These are phyloP conservation scores for Liquidambar formosana DNA, from an alignment of 164 flowering plant genomes.

Conservation along the genomic window DNA sequence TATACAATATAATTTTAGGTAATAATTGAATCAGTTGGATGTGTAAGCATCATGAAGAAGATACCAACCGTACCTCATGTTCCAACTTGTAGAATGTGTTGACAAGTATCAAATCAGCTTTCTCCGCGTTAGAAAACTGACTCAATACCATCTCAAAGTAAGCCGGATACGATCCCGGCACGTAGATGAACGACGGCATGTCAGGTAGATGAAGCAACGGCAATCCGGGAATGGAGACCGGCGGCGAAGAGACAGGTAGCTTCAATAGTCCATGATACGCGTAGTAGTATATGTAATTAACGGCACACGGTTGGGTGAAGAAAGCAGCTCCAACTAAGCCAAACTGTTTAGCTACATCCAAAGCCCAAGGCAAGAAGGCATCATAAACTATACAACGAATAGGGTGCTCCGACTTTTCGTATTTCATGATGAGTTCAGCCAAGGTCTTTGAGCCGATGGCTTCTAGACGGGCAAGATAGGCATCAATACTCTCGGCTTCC, in stretches of 20 bases:
- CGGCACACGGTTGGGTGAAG: constrained; percentile 36
- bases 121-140: constrained; percentile 29
- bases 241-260: constrained; percentile 13
- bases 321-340: constrained; percentile 28
- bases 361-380: constrained; percentile 44
- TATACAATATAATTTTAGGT: too few species aligned
- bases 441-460: constrained; percentile 35
- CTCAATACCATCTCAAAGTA: constrained; percentile 30
- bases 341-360: constrained; percentile 25
- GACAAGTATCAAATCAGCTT: constrained; percentile 37
- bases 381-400: constrained; percentile 43
- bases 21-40: too few species aligned
- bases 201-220: constrained; percentile 30
- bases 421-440: constrained; percentile 23
- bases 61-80: constrained; percentile 29
- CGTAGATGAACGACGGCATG: constrained; percentile 31
- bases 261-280: constrained; percentile 12
- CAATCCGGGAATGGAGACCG: constrained; percentile 22
- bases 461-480: constrained; percentile 26
- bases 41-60: too few species aligned
- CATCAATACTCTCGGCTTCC: constrained; percentile 15
- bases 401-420: constrained; percentile 10
- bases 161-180: constrained; percentile 28
- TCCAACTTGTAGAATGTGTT: constrained; percentile 41
- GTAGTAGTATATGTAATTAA: constrained; percentile 27